Conservation (phyloP, 805 yeast species). For the Sugiyamaella mastotermitis region DNA sequence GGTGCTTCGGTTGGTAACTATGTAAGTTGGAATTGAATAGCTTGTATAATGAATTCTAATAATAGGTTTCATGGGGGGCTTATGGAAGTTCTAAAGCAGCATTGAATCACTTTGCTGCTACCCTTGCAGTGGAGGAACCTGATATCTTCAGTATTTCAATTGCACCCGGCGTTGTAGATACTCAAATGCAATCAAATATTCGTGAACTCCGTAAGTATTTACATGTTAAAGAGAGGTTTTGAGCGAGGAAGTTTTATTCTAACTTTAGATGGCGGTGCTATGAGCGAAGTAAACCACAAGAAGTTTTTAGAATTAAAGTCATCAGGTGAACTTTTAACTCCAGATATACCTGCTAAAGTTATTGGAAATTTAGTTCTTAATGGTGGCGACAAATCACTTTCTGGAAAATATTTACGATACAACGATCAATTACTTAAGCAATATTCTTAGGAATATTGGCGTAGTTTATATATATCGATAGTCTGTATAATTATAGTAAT, state of each 20-base stretch:
- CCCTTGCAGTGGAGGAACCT: conserved; percentile 64
- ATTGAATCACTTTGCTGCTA: conserved; percentile 63
- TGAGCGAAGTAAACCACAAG: conserved; percentile 54
- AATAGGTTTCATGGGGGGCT: conserved; percentile 76
- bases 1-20: conserved; percentile 70
- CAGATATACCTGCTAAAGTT: conserved; percentile 66
- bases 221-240: background rate
- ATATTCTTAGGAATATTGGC: too few relatives aligned
- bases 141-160: conserved; percentile 58
- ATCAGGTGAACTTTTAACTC: conserved; percentile 53
- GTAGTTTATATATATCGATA: too few relatives aligned
- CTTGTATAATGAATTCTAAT: conserved; percentile 1
- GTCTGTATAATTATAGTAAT: too few relatives aligned
- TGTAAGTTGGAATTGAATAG: conserved; percentile 22
- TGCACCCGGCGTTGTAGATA: conserved; percentile 95
- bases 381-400: conserved; percentile 51
- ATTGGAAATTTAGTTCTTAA: conserved; percentile 59
- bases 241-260: background rate
- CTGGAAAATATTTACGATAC: conserved; percentile 66
- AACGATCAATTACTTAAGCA: conserved; percentile 18
- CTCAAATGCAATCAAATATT: conserved; percentile 79
- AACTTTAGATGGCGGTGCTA: conserved; percentile 39
- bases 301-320: conserved; percentile 60
- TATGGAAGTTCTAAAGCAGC: conserved; percentile 93
- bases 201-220: conserved; percentile 46